Percentiles rank a stretch among this genome's conserved stretches.
Evolutionary conservation across 768 basidiomycete species (phyloP).

Genomic region (Chalciporus pseudorubinellus): DNA sequence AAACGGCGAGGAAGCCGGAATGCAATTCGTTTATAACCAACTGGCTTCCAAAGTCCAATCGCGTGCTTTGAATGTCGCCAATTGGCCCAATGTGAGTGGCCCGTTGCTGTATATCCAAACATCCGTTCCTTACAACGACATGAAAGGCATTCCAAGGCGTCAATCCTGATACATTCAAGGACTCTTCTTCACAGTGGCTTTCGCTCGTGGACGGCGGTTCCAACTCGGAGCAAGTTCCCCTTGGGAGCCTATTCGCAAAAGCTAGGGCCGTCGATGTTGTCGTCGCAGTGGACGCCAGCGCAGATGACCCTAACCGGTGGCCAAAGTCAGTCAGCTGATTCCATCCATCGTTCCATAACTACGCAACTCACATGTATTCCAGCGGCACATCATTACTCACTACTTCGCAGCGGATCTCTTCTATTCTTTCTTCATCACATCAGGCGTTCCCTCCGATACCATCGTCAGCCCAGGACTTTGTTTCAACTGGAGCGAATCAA

Average conservation of each 20-base stretch:
- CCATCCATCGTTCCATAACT: neutral
- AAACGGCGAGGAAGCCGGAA: slow-evolving; percentile 33
- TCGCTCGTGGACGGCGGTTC: slow-evolving; percentile 71
- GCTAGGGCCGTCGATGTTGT: slow-evolving; percentile 70
- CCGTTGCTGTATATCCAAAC: neutral
- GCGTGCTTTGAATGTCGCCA: slow-evolving; percentile 58
- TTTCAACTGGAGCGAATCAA: slow-evolving; percentile 57
- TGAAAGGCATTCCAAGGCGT: slow-evolving; percentile 53
- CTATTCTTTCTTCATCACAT: slow-evolving; percentile 47
- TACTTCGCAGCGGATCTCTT: slow-evolving; percentile 44
- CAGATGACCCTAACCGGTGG: slow-evolving; percentile 59
- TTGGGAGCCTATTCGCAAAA: slow-evolving; percentile 68
- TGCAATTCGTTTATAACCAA: slow-evolving; percentile 51
- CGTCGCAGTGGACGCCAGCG: slow-evolving; percentile 67
- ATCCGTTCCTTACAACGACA: slow-evolving; percentile 2
- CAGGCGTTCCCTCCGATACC: slow-evolving; percentile 68
- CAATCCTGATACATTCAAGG: slow-evolving; percentile 47
- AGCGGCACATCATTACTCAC: slow-evolving; percentile 55
- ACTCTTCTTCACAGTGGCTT: slow-evolving; percentile 50
- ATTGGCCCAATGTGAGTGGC: slow-evolving; percentile 57
- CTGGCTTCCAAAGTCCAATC: slow-evolving; percentile 45
- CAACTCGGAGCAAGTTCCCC: slow-evolving; percentile 68
- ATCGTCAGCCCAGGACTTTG: slow-evolving; percentile 46
- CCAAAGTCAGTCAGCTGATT: slow-evolving; percentile 57
- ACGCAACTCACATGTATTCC: slow-evolving; percentile 1